Conservation (phyloP, 139 green algal species). For the Chloropicon primus region DNA sequence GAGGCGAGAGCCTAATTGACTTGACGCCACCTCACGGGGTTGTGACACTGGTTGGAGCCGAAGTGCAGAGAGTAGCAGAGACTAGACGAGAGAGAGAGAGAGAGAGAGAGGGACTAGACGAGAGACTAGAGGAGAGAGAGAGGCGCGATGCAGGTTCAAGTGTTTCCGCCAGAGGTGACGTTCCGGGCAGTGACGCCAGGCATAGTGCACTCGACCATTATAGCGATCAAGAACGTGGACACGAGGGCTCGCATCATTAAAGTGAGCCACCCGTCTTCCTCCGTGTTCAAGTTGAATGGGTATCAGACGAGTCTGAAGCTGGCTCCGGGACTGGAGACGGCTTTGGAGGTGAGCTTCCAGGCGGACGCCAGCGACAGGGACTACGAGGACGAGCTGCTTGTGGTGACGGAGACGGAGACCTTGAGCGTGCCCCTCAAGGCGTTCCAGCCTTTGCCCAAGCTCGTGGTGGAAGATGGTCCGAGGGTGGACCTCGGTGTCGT, state of each 20-base stretch:
- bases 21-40: too few species aligned
- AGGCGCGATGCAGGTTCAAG: not conserved
- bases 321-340: not conserved
- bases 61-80: too few species aligned
- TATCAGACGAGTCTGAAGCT: slow-evolving; percentile 3
- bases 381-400: not conserved
- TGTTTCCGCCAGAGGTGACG: not conserved
- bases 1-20: too few species aligned
- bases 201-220: not conserved
- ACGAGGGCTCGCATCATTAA: not conserved
- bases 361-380: not conserved
- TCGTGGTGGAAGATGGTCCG: not conserved
- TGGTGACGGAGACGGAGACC: not conserved
- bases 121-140: not conserved
- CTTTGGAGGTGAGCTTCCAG: slow-evolving; percentile 4
- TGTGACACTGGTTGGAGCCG: too few species aligned
- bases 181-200: not conserved
- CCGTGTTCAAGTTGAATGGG: not conserved
- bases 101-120: too few species aligned
- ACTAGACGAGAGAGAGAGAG: too few species aligned
- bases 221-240: not conserved
- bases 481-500: not conserved
- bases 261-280: not conserved
- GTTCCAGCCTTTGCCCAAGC: not conserved
- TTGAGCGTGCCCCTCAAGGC: not conserved